A percentile compares a stretch with the other conserved stretches of the same genome.
phyloP scores from a whole-genome alignment of 306 rosid species.

The Potentilla sterilis region DNA sequence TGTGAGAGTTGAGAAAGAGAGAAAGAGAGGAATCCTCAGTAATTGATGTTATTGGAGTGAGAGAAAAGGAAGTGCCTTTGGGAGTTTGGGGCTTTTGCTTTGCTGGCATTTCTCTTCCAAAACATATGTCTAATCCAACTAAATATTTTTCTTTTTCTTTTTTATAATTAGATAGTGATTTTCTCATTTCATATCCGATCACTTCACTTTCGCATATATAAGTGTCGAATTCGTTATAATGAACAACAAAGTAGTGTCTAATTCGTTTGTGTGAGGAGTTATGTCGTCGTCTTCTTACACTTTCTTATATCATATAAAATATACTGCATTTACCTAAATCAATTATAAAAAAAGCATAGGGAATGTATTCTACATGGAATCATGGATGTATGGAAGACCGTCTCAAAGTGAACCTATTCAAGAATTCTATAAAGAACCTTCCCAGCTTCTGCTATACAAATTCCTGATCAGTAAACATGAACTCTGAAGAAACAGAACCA shows the following conservation, averaged over 20 bases:
- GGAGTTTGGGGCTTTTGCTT: constrained; percentile 14
- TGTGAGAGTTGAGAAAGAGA: constrained; percentile 30
- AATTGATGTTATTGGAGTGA: constrained; percentile 30
- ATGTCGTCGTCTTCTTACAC: background rate
- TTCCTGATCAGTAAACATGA: background rate
- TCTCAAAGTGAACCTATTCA: background rate
- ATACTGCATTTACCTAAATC: background rate
- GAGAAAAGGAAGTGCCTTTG: constrained; percentile 19
- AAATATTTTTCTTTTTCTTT: background rate
- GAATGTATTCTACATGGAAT: background rate
- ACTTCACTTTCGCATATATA: background rate
- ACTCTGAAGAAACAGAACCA: background rate
- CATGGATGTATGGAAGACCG: background rate
- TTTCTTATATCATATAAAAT: background rate
- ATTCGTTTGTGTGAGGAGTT: background rate
- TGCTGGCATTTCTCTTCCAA: constrained; percentile 26
- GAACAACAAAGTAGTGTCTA: background rate
- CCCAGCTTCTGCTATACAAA: background rate
- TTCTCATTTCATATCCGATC: background rate
- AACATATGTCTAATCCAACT: background rate
- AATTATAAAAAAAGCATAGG: background rate
- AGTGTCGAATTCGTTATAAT: background rate
- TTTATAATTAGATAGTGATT: background rate
- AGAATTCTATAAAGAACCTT: background rate
- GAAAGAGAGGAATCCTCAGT: constrained; percentile 23